These are phyloP conservation scores for Pezicula neosporulosa DNA, from an alignment of 2,329 filamentous ascomycete genomes.

Conservation along the genomic window DNA sequence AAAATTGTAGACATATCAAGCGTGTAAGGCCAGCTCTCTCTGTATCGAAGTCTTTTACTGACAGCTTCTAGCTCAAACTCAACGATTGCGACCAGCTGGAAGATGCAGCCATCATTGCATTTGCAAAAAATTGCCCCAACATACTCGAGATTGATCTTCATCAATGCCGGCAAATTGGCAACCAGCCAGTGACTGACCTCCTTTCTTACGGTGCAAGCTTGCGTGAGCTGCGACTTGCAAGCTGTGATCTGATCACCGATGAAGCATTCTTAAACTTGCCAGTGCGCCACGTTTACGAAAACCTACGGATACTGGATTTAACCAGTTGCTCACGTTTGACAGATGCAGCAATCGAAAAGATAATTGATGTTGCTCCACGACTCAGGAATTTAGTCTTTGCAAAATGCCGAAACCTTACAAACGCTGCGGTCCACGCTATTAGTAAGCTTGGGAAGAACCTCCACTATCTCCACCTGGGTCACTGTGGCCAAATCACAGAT, in stretches of 20 bases:
- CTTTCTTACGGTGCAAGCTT: constrained; percentile 75
- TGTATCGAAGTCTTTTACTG: constrained; percentile 7
- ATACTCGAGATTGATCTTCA: constrained; percentile 96
- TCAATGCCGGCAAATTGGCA: constrained; percentile 76
- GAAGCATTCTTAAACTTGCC: constrained; percentile 82
- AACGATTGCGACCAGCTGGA: constrained; percentile 87
- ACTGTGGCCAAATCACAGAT: constrained; percentile 90
- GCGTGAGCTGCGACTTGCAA: constrained; percentile 84
- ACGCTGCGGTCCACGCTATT: constrained; percentile 82
- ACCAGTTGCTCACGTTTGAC: constrained; percentile 83
- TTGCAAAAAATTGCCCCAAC: constrained; percentile 84
- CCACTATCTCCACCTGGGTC: constrained; percentile 93
- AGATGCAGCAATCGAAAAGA: constrained; percentile 83
- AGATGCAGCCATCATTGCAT: constrained; percentile 77
- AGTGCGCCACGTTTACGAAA: constrained; percentile 68
- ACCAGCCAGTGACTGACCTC: constrained; percentile 77
- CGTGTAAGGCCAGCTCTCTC: constrained; percentile 51
- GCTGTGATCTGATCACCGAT: constrained; percentile 82
- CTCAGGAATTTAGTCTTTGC: constrained; percentile 90
- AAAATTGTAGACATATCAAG: constrained; percentile 83
- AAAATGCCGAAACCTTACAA: constrained; percentile 91
- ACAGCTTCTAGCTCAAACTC: constrained; percentile 69
- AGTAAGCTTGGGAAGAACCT: constrained; percentile 90
- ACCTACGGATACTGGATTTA: constrained; percentile 87
- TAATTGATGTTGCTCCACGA: constrained; percentile 81